Evolutionary conservation across 2,329 filamentous ascomycete species (phyloP).

Genomic region (Ilyonectria robusta): DNA sequence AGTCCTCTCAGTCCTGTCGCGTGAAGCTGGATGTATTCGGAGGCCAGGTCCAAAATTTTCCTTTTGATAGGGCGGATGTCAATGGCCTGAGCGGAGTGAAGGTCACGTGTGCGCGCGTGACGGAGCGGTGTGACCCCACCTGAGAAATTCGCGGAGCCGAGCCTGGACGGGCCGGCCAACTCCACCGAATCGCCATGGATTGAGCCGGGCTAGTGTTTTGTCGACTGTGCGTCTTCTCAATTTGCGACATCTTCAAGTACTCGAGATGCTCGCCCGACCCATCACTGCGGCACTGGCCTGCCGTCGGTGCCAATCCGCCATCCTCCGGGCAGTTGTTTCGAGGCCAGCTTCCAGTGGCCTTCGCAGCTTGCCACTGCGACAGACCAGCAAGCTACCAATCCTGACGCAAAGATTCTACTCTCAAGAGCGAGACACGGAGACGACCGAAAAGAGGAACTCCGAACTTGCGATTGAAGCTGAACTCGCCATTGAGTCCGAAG

Average conservation of each 20-base stretch:
- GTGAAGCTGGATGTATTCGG: slow-evolving; percentile 38
- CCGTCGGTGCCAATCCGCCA: slow-evolving; percentile 49
- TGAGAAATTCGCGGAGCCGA: slow-evolving; percentile 24
- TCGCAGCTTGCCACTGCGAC: slow-evolving; percentile 43
- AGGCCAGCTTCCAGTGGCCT: slow-evolving; percentile 38
- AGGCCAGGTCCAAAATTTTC: slow-evolving; percentile 49
- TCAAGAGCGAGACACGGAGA: slow-evolving; percentile 27
- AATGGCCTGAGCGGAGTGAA: slow-evolving; percentile 18
- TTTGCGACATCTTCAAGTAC: neutral
- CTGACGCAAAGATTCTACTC: slow-evolving; percentile 45
- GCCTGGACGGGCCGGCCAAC: slow-evolving; percentile 22
- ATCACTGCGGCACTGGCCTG: slow-evolving; percentile 49
- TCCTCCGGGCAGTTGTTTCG: slow-evolving; percentile 49
- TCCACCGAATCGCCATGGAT: slow-evolving; percentile 24
- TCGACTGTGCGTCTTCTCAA: neutral
- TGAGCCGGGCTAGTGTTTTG: slow-evolving; percentile 23
- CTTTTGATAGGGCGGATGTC: slow-evolving; percentile 29
- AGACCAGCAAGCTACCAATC: slow-evolving; percentile 33
- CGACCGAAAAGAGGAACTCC: slow-evolving; percentile 34
- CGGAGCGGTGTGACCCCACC: slow-evolving; percentile 3
- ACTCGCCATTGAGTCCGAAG: slow-evolving; percentile 33
- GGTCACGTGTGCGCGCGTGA: slow-evolving; percentile 41
- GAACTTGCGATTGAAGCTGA: slow-evolving; percentile 18
- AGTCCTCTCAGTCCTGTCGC: slow-evolving; percentile 41
- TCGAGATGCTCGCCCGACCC: slow-evolving; percentile 51